These are phyloP conservation scores for Metarhizium humberi DNA, from an alignment of 2,329 filamentous ascomycete genomes.

Conservation along the genomic window DNA sequence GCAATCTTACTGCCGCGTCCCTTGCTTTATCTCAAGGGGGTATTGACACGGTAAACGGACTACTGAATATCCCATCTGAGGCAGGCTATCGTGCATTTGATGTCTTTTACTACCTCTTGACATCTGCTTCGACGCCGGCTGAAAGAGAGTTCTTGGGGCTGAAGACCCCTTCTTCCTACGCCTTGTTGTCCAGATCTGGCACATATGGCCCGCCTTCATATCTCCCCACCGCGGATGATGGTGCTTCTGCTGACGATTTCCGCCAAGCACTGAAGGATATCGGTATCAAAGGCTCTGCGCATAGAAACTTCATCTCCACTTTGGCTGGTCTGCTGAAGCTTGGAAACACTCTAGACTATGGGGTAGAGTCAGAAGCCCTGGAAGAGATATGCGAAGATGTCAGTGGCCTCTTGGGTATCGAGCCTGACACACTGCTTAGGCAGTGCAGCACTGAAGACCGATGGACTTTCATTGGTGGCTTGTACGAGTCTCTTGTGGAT, in stretches of 20 bases:
- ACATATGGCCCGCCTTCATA: conserved; percentile 84
- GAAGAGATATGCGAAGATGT: conserved; percentile 88
- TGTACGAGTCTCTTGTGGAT: conserved; percentile 92
- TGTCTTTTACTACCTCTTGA: conserved; percentile 94
- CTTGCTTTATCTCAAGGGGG: conserved; percentile 78
- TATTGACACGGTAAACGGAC: conserved; percentile 71
- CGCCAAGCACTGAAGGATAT: conserved; percentile 78
- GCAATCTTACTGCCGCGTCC: conserved; percentile 66
- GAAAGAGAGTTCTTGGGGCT: conserved; percentile 85
- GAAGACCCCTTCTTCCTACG: conserved; percentile 66
- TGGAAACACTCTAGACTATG: conserved; percentile 79
- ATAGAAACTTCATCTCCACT: conserved; percentile 76
- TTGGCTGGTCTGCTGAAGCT: conserved; percentile 84
- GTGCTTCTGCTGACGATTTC: conserved; percentile 88
- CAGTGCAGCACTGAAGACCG: conserved; percentile 81
- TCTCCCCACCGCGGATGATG: conserved; percentile 85
- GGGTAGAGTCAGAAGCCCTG: conserved; percentile 73
- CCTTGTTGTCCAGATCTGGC: conserved; percentile 69
- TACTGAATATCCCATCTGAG: conserved; percentile 72
- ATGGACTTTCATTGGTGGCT: conserved; percentile 68
- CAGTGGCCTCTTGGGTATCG: conserved; percentile 73
- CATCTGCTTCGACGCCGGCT: conserved; percentile 77
- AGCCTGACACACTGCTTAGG: conserved; percentile 69
- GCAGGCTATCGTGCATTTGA: conserved; percentile 87
- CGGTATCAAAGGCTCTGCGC: conserved; percentile 79